Base-by-base conservation (phyloP, 163 green algal species). In the Prototheca wickerhamii region DNA sequence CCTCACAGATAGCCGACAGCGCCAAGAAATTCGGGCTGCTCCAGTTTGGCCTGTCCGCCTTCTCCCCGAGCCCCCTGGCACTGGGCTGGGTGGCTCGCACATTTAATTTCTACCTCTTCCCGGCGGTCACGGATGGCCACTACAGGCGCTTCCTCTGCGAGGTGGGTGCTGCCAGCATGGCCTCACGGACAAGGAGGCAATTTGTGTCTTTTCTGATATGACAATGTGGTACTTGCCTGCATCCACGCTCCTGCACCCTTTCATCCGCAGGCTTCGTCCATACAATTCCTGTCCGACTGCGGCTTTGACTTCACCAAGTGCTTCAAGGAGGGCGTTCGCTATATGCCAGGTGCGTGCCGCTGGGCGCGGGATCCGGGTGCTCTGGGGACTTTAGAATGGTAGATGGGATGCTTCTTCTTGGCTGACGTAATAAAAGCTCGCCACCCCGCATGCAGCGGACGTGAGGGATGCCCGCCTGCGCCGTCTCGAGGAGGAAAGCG, bases 61-160 rank as follows among this genome's bases (percentile, higher is more conserved):
- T 84, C 54, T 8, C 49, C 28, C 33, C 57, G 1, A 26, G 46
- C 61, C 32, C 21, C 60, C 60, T 23, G 12, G 61, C 33, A 29
- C 40, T 30, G 8, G 25, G 26, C 28, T 92, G 84, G 57, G 49
- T 54, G 8, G 82, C 80, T 0, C 72, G 68, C 34, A 89, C 86
- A 50, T 94, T 89, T 75, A 94, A 93, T 68, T 91, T 93, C 64
- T 84, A 90, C 60, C 54, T 89, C 35, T 93, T 94, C 58, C 87
- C 87, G 0, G 42, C 62, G 0, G 74, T 76, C 26, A 58, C 67
- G 5, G 72, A 78, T 21, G 79, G 74, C n/a, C 55, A 58, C 18
- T 70, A 85, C 40, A 52, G 60, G 33, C 75, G 82, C 10, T 93
- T 93, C 62, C 50, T 79, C 30, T 89, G 64, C 58, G 75, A 91